These are phyloP conservation scores for Fusarium subtropicale DNA, from an alignment of 2,329 filamentous ascomycete species.

Conservation along the genomic window DNA sequence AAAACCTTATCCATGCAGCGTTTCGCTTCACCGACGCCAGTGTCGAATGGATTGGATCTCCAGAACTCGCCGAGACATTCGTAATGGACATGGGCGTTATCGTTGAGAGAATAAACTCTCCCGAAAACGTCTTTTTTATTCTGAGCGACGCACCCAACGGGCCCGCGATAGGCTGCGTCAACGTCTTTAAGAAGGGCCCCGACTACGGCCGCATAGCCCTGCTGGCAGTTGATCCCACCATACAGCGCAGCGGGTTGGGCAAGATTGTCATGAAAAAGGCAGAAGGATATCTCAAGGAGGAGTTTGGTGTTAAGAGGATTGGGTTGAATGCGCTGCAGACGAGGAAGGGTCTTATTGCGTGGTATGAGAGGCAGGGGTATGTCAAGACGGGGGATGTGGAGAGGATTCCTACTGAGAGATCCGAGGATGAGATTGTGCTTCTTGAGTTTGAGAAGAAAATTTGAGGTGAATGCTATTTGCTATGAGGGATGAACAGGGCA, in stretches of 20 bases:
- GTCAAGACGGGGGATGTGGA: constrained; percentile 50
- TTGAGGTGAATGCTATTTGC: background rate
- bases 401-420: constrained; percentile 48
- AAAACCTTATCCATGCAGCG: constrained; percentile 54
- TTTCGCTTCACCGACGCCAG: constrained; percentile 56
- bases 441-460: constrained; percentile 52
- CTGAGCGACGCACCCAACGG: constrained; percentile 33
- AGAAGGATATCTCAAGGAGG: constrained; percentile 47
- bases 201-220: constrained; percentile 49
- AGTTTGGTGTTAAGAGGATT: constrained; percentile 47
- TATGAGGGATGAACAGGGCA: too few species aligned
- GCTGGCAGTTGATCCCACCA: constrained; percentile 50
- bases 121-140: constrained; percentile 49
- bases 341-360: constrained; percentile 50
- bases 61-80: constrained; percentile 74
- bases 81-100: constrained; percentile 74
- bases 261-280: constrained; percentile 49
- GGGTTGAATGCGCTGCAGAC: constrained; percentile 52
- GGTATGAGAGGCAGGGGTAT: constrained; percentile 54
- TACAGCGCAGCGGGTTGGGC: constrained; percentile 52
- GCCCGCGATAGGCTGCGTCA: constrained; percentile 46
- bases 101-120: constrained; percentile 61
- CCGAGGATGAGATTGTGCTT: constrained; percentile 49
- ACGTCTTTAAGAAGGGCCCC: constrained; percentile 44
- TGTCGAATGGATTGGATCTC: constrained; percentile 49